phyloP scores from a whole-genome alignment of 495 filamentous ascomycete species.

The Trichoderma virens region DNA sequence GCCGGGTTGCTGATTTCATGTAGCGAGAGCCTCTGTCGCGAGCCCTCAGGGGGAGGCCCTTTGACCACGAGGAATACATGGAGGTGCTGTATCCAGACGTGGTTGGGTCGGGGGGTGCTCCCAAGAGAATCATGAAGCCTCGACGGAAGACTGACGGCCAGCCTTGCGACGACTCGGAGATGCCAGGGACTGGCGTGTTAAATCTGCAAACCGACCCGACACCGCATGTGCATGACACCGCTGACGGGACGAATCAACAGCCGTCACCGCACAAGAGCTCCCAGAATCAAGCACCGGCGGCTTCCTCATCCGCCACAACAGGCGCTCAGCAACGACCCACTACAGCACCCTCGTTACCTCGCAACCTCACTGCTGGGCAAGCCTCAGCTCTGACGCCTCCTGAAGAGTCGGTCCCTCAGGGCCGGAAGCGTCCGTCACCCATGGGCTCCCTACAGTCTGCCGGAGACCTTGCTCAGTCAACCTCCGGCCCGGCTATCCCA shows the following conservation, averaged over 20 bases:
- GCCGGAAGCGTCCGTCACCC: background rate
- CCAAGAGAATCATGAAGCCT: slow-evolving; percentile 42
- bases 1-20: background rate
- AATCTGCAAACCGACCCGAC: slow-evolving; percentile 23
- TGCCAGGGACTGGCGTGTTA: slow-evolving; percentile 25
- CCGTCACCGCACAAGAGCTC: slow-evolving; percentile 10
- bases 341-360: background rate
- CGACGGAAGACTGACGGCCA: slow-evolving; percentile 29
- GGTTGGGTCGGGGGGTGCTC: slow-evolving; percentile 41
- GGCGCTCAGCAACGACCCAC: background rate
- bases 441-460: background rate
- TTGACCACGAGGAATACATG: slow-evolving; percentile 45
- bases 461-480: background rate
- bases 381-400: slow-evolving; percentile 40
- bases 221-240: slow-evolving; percentile 14
- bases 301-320: slow-evolving; percentile 12
- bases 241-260: slow-evolving; percentile 7
- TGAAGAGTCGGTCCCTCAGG: slow-evolving; percentile 26
- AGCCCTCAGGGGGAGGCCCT: slow-evolving; percentile 37
- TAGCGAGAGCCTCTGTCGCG: slow-evolving; percentile 42
- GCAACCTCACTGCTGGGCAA: slow-evolving; percentile 18
- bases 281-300: slow-evolving; percentile 15
- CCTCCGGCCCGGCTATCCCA: background rate
- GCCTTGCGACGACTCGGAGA: slow-evolving; percentile 22
- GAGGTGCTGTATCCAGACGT: slow-evolving; percentile 44